Evolutionary conservation across 306 rosid genomes (phyloP).

Genomic region (Benincasa hispida): DNA sequence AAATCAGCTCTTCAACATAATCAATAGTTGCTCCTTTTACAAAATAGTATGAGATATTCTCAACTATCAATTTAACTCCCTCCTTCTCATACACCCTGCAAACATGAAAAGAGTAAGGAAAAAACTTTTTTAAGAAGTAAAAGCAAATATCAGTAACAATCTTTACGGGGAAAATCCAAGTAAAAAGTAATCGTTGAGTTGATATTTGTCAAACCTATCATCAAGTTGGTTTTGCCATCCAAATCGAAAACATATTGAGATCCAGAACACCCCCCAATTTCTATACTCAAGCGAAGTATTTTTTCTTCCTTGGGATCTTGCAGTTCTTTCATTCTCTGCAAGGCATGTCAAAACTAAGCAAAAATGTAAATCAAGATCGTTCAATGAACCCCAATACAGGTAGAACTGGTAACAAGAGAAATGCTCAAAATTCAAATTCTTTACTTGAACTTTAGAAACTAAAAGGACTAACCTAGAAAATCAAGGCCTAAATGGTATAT

Average conservation of each 20-base stretch:
- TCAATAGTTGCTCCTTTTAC: conserved; percentile 94
- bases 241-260: conserved; percentile 82
- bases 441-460: neutral
- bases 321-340: conserved; percentile 70
- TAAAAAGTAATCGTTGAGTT: neutral
- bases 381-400: neutral
- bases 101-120: neutral
- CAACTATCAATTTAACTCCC: conserved; percentile 68
- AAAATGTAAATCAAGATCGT: neutral
- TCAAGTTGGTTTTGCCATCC: conserved; percentile 55
- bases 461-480: no score
- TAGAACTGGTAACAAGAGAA: neutral
- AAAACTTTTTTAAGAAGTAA: neutral
- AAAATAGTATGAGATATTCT: conserved; percentile 68
- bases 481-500: no score
- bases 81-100: conserved; percentile 69
- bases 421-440: neutral
- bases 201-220: conserved; percentile 37
- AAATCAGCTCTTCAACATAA: conserved; percentile 91
- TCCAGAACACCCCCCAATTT: conserved; percentile 96
- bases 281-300: conserved; percentile 75
- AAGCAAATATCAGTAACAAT: neutral
- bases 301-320: conserved; percentile 30
- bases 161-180: neutral
- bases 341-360: conserved; percentile 1